phyloP scores from a whole-genome alignment of 768 basidiomycete species.

The Sarcodon aspratus region DNA sequence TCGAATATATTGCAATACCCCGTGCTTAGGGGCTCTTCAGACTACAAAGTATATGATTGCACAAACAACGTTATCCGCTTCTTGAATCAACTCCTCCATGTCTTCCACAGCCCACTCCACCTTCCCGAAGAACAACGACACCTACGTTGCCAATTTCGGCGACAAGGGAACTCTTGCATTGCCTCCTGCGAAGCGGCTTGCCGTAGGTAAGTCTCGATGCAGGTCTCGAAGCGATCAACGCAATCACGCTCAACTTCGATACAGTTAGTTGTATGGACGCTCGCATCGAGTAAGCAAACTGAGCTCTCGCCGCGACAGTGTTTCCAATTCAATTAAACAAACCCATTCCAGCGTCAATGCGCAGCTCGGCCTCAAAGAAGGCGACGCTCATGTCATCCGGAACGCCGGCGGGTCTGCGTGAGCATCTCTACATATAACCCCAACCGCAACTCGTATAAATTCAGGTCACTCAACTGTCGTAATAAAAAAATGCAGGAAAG shows the following conservation, averaged over 20 bases:
- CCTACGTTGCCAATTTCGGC: slow-evolving; percentile 35
- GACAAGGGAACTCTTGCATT: slow-evolving; percentile 28
- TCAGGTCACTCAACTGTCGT: neutral
- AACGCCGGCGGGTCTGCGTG: slow-evolving; percentile 64
- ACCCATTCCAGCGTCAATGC: slow-evolving; percentile 33
- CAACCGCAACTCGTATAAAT: neutral
- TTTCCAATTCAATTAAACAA: neutral
- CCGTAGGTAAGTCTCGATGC: slow-evolving; percentile 20
- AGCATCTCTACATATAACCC: slow-evolving; percentile 10
- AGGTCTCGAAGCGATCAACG: slow-evolving; percentile 1
- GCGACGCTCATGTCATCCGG: slow-evolving; percentile 63
- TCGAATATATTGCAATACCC: no score
- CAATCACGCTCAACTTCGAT: neutral
- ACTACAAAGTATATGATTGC: no score
- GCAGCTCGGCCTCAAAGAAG: slow-evolving; percentile 50
- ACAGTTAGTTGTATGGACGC: slow-evolving; percentile 69
- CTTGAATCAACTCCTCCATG: slow-evolving; percentile 8
- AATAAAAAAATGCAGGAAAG: slow-evolving; percentile 29
- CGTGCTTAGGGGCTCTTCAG: no score
- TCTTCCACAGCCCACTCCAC: slow-evolving; percentile 12
- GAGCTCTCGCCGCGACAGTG: neutral
- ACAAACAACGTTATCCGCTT: no score
- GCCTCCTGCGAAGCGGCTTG: slow-evolving; percentile 29
- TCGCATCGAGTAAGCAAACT: slow-evolving; percentile 42
- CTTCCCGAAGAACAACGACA: slow-evolving; percentile 29